Conservation (phyloP, 352 stramenopile genomes). For the Pythium pectinolyticum region DNA sequence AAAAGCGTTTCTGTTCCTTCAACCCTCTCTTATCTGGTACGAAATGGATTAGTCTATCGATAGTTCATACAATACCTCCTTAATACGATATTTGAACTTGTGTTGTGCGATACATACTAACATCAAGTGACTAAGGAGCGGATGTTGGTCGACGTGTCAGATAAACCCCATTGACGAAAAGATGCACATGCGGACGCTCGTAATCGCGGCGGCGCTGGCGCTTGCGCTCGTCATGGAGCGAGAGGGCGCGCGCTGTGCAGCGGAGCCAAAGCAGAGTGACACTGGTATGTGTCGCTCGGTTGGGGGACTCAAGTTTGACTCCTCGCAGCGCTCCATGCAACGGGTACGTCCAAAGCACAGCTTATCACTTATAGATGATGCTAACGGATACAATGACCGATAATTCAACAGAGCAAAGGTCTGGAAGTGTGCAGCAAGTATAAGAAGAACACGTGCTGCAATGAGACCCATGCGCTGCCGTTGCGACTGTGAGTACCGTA, state of each 20-base stretch:
- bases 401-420: slow-evolving; percentile 40
- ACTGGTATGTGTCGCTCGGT: slow-evolving; percentile 56
- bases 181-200: slow-evolving; percentile 11
- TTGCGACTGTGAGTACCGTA: slow-evolving; percentile 55
- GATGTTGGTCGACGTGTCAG: slow-evolving; percentile 11
- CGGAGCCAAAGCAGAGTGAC: slow-evolving; percentile 31
- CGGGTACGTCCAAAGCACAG: slow-evolving; percentile 39
- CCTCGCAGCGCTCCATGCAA: slow-evolving; percentile 58
- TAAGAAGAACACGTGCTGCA: slow-evolving; percentile 78
- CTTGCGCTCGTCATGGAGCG: slow-evolving; percentile 23
- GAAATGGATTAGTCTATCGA: neutral
- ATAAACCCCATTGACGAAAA: neutral
- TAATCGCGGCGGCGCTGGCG: slow-evolving; percentile 8
- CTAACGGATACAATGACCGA: neutral
- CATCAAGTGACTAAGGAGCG: slow-evolving; percentile 2
- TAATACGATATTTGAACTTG: slow-evolving; percentile 12
- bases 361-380: neutral
- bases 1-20: neutral
- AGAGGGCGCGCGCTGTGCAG: slow-evolving; percentile 8
- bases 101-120: slow-evolving; percentile 11
- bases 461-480: slow-evolving; percentile 60
- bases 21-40: slow-evolving; percentile 12
- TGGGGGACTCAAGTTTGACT: slow-evolving; percentile 70
- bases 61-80: neutral
- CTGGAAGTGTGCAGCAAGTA: slow-evolving; percentile 85